Evolutionary conservation across 208 protist species (phyloP).

Genomic region (Trypanosoma boissoni): DNA sequence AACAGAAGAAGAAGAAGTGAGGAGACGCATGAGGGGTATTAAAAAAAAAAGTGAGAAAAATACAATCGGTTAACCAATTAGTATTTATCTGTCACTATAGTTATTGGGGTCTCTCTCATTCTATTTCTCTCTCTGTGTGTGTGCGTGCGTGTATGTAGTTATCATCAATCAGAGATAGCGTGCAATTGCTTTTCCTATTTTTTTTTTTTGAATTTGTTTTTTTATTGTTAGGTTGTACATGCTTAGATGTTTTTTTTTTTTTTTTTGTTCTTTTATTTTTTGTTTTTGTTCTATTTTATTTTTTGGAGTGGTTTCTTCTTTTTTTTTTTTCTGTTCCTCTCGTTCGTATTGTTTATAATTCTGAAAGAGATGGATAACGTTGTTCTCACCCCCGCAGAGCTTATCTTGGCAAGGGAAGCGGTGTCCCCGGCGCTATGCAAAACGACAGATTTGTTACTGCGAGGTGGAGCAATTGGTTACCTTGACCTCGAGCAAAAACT

Average conservation of each 20-base stretch:
- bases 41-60: neutral
- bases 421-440: constrained; percentile 38
- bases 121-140: constrained; percentile 9
- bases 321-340: constrained; percentile 10
- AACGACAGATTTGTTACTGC: constrained; percentile 62
- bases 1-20: neutral
- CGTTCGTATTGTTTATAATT: constrained; percentile 1
- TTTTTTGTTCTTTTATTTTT: constrained; percentile 12
- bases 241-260: neutral
- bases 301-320: constrained; percentile 11
- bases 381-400: constrained; percentile 39
- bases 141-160: too few species aligned
- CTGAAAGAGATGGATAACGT: constrained; percentile 21
- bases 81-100: constrained; percentile 6
- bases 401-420: constrained; percentile 54
- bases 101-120: constrained; percentile 9
- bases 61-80: neutral
- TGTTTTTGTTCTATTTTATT: neutral
- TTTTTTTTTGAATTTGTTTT: constrained; percentile 19
- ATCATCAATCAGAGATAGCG: too few species aligned
- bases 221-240: constrained; percentile 4
- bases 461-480: constrained; percentile 53
- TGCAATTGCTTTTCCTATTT: constrained; percentile 8
- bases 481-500: constrained; percentile 43
- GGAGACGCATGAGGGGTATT: neutral